phyloP scores from a whole-genome alignment of 78 protist species.

The Dictyostelium intermedium region DNA sequence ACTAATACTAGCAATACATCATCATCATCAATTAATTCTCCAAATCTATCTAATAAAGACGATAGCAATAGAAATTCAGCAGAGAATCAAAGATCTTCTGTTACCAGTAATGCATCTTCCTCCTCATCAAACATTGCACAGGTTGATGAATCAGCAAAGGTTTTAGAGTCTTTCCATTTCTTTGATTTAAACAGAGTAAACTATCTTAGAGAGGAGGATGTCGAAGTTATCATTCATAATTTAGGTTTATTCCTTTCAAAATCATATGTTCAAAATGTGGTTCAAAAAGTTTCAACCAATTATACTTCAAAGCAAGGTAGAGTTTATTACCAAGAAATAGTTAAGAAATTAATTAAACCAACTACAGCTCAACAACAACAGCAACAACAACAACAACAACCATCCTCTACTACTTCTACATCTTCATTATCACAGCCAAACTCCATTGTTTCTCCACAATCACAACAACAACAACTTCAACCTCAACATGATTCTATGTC shows the following conservation, averaged over 20 bases:
- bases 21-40: background rate
- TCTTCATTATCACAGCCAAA: background rate
- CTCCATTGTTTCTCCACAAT: background rate
- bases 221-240: slow-evolving; percentile 45
- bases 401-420: background rate
- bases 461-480: background rate
- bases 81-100: background rate
- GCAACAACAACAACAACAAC: background rate
- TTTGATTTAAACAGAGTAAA: slow-evolving; percentile 1
- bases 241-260: slow-evolving; percentile 42
- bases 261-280: slow-evolving; percentile 20
- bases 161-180: slow-evolving; percentile 37
- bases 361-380: background rate
- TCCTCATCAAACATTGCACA: background rate
- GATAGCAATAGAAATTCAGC: background rate
- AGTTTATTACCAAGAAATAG: slow-evolving; percentile 22
- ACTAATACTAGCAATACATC: background rate
- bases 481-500: background rate
- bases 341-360: background rate
- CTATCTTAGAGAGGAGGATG: slow-evolving; percentile 55
- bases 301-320: slow-evolving; percentile 57
- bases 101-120: background rate
- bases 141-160: background rate
- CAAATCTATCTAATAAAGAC: background rate
- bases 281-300: slow-evolving; percentile 35